Conservation (phyloP, 345 rosid genomes). For the Aurinia saxatilis region DNA sequence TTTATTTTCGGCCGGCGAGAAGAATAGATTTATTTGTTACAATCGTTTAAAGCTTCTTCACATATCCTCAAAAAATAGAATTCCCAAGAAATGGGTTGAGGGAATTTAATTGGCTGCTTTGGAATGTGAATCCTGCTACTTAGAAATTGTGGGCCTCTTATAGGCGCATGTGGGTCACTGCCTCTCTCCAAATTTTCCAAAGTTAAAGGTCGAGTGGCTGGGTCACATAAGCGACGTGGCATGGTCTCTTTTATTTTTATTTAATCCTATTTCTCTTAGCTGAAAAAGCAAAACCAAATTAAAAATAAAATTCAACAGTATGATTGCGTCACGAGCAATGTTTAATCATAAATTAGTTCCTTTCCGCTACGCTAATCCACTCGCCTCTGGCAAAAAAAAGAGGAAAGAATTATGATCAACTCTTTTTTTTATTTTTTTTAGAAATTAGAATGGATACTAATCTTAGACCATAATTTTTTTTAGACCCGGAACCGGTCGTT, state of each 20-base stretch:
- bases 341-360: conserved; percentile 1
- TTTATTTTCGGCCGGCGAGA: too few relatives aligned
- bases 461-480: too few relatives aligned
- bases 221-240: conserved; percentile 23
- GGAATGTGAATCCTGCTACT: background rate
- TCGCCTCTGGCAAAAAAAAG: too few relatives aligned
- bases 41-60: too few relatives aligned
- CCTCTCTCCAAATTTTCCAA: background rate
- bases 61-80: too few relatives aligned
- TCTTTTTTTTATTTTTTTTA: too few relatives aligned
- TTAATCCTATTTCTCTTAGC: background rate
- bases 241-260: background rate
- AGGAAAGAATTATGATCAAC: too few relatives aligned
- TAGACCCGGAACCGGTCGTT: too few relatives aligned
- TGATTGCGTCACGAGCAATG: conserved; percentile 31
- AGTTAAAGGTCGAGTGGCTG: conserved; percentile 21
- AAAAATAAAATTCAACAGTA: conserved; percentile 8
- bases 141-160: background rate
- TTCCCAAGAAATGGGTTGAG: too few relatives aligned
- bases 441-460: too few relatives aligned
- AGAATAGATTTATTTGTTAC: too few relatives aligned
- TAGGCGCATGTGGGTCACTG: conserved; percentile 19
- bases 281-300: background rate
- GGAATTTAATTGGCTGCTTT: too few relatives aligned
- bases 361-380: conserved; percentile 13